phyloP scores from a whole-genome alignment of 768 basidiomycete species.

The Paxillus ammoniavirescens region DNA sequence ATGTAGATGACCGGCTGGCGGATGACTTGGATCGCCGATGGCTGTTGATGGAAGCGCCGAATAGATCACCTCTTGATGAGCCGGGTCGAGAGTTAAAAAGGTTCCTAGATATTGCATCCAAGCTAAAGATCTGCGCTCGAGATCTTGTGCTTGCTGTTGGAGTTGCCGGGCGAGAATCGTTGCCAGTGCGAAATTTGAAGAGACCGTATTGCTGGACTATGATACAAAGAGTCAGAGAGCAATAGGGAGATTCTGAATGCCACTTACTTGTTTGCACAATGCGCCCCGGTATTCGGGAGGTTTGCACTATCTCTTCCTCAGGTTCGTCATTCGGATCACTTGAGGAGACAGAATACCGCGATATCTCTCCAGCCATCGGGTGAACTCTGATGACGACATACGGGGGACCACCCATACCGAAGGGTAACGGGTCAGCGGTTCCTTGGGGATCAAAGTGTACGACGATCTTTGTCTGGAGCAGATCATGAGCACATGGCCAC shows the following conservation, averaged over 20 bases:
- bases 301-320: conserved; percentile 84
- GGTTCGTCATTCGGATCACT: conserved; percentile 70
- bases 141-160: conserved; percentile 76
- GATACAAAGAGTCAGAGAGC: not conserved
- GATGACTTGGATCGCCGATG: conserved; percentile 64
- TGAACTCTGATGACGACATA: conserved; percentile 81
- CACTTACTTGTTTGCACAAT: conserved; percentile 80
- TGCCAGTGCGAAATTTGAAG: conserved; percentile 82
- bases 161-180: conserved; percentile 77
- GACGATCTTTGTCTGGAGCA: conserved; percentile 75
- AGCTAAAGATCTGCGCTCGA: conserved; percentile 78
- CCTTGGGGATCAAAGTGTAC: conserved; percentile 82
- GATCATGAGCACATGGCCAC: conserved; percentile 7
- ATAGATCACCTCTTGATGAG: conserved; percentile 70
- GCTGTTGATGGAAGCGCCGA: conserved; percentile 68
- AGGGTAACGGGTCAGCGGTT: conserved; percentile 72
- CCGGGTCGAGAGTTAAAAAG: conserved; percentile 75
- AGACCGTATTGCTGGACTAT: conserved; percentile 86
- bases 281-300: conserved; percentile 65
- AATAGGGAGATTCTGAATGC: not conserved
- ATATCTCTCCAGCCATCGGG: conserved; percentile 80
- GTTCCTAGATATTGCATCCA: conserved; percentile 89
- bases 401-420: conserved; percentile 67
- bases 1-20: conserved; percentile 68
- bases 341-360: conserved; percentile 74